phyloP scores from a whole-genome alignment of 1,284 basidiomycete genomes.

The Rhodotorula sp. region DNA sequence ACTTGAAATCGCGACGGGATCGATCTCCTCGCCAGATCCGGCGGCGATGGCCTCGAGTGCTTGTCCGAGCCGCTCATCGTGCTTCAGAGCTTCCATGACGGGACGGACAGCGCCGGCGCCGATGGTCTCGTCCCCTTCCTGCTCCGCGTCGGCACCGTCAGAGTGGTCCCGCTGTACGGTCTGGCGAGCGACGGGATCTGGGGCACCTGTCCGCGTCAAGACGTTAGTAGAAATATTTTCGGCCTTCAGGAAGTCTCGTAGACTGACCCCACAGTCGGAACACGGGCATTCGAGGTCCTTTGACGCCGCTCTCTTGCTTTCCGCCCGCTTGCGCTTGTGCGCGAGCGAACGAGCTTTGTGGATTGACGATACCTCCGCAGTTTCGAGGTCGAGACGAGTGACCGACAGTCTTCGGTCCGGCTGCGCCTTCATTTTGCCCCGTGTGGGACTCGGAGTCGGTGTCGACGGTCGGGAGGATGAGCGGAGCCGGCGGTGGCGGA shows the following conservation, averaged over 20 bases:
- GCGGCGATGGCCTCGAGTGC: slow-evolving; percentile 15
- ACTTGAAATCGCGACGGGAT: slow-evolving; percentile 3
- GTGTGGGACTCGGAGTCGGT: not conserved
- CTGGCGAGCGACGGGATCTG: slow-evolving; percentile 13
- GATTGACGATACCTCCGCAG: slow-evolving; percentile 14
- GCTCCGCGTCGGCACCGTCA: not conserved
- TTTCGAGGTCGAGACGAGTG: too few species aligned
- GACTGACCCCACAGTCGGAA: slow-evolving; percentile 30
- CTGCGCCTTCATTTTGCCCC: not conserved
- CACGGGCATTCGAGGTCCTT: slow-evolving; percentile 29
- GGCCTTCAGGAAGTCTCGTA: not conserved
- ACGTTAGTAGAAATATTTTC: too few species aligned
- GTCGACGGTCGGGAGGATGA: not conserved
- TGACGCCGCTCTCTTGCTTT: not conserved
- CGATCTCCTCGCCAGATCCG: slow-evolving; percentile 1
- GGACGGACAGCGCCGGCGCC: not conserved
- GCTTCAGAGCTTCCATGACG: slow-evolving; percentile 6
- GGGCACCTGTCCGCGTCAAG: slow-evolving; percentile 13
- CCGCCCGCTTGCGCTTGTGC: not conserved
- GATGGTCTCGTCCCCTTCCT: not conserved
- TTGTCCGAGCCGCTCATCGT: slow-evolving; percentile 4
- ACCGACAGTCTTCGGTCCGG: not conserved
- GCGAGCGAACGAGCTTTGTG: slow-evolving; percentile 25
- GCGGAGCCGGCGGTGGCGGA: not conserved
- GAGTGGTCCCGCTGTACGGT: not conserved